Base-by-base conservation (phyloP, 805 yeast species). In the Ogataea nitratoaversa region DNA sequence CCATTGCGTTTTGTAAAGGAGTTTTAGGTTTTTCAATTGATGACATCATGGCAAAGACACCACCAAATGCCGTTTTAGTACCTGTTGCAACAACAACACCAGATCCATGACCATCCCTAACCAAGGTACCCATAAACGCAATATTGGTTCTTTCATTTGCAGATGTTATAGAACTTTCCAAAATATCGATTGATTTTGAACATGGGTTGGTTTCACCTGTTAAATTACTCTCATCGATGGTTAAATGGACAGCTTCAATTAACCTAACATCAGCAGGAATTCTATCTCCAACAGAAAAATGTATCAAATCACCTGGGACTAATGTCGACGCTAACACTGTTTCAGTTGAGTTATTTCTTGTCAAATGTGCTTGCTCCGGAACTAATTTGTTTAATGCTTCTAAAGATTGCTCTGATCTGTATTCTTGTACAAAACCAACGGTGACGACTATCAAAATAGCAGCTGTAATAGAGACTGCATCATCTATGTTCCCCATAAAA, bases 351-450 rank as follows among this genome's bases (percentile, higher is more conserved):
- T 89, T 90, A 53, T 78, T 81, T 62, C 99, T 76, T 9, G 95
- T 83, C 36, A 93, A 73, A 59, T 91, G 93, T 28, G 97, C 95
- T 58, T 84, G 88, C n/a, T 95, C 96, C 2, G 99, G 99, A 7
- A 93, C 97, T 52, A 93, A 73, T 57, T 85, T 84, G 60, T 85
- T 90, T 44, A 93, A 73, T 0, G 98, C 98, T 60, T 90, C 95
- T 43, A 93, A 68, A 5, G 96, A 86, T 68, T 93, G 84, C 57
- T 93, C 99, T 2, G 96, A 86, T 55, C 97, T 75, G 57, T 90
- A 90, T 62, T 93, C 99, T 66, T 93, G 99, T 24, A 93, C 90
- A 66, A 93, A 93, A 0, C 99, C 99, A 28, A 93, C 99, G 1
- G 93, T 78, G 11, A 93, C 97, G 24, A 93, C 99, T 50, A 93